Percentiles rank a stretch among this genome's conserved stretches.
Evolutionary conservation across 768 basidiomycete genomes (phyloP).

Genomic region (Suillus hirtellus): DNA sequence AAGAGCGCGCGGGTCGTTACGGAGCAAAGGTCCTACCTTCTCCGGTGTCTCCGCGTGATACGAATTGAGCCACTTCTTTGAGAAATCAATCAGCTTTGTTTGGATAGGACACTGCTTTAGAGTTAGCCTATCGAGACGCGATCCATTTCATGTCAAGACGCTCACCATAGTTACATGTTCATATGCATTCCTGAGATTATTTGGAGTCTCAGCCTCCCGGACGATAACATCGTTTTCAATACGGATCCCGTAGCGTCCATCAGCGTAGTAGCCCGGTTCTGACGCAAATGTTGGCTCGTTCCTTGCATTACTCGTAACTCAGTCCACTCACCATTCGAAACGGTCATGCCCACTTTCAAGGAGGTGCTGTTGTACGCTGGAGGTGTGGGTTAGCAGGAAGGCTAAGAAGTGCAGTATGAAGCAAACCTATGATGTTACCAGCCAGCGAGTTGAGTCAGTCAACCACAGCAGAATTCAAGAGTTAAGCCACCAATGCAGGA

Average conservation of each 20-base stretch:
- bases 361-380: slow-evolving; percentile 69
- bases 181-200: slow-evolving; percentile 83
- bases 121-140: slow-evolving; percentile 8
- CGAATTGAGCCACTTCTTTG: slow-evolving; percentile 71
- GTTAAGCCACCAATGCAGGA: no score
- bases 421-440: no score
- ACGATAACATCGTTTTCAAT: slow-evolving; percentile 90
- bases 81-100: slow-evolving; percentile 70
- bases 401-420: no score
- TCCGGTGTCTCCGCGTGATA: slow-evolving; percentile 79
- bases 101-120: slow-evolving; percentile 73
- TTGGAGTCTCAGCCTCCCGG: slow-evolving; percentile 64
- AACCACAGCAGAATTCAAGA: no score
- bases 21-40: slow-evolving; percentile 72
- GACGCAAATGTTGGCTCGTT: background rate
- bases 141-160: background rate
- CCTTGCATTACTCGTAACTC: background rate
- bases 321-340: slow-evolving; percentile 70
- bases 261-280: slow-evolving; percentile 93
- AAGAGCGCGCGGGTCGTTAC: slow-evolving; percentile 58
- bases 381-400: slow-evolving; percentile 2
- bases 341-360: slow-evolving; percentile 83
- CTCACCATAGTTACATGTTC: slow-evolving; percentile 87
- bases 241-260: slow-evolving; percentile 89
- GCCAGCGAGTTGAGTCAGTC: no score